Evolutionary conservation across 1,284 basidiomycete genomes (phyloP).

Genomic region (Anthracocystis panici-leucophaei): DNA sequence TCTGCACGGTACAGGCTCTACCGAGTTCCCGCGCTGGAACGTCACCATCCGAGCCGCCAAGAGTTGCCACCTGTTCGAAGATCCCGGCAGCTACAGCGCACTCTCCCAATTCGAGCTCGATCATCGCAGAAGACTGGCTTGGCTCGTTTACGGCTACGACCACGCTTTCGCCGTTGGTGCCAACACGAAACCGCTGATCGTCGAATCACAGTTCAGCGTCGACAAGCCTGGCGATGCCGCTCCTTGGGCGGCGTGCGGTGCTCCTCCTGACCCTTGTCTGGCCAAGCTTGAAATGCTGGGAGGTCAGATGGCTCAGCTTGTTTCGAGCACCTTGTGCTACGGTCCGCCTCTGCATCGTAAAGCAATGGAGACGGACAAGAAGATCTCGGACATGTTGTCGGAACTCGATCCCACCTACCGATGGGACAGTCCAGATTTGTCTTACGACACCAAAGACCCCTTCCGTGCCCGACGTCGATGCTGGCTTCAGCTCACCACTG

Average conservation of each 20-base stretch:
- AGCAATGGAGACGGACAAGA: slow-evolving; percentile 43
- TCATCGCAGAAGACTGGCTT: slow-evolving; percentile 41
- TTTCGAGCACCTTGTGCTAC: slow-evolving; percentile 43
- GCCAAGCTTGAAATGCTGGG: slow-evolving; percentile 39
- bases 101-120: slow-evolving; percentile 29
- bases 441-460: slow-evolving; percentile 36
- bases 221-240: slow-evolving; percentile 42
- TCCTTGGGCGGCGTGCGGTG: slow-evolving; percentile 34
- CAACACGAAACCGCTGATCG: slow-evolving; percentile 44
- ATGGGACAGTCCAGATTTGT: slow-evolving; percentile 33
- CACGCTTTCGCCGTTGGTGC: slow-evolving; percentile 48
- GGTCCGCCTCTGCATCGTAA: slow-evolving; percentile 49
- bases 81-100: slow-evolving; percentile 21
- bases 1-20: slow-evolving; percentile 29
- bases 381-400: slow-evolving; percentile 25
- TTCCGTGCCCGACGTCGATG: slow-evolving; percentile 42
- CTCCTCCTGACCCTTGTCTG: slow-evolving; percentile 37
- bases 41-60: slow-evolving; percentile 44
- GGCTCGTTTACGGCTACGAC: slow-evolving; percentile 55
- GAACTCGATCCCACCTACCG: slow-evolving; percentile 29
- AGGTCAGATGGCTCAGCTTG: slow-evolving; percentile 37
- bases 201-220: slow-evolving; percentile 55
- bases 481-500: slow-evolving; percentile 43
- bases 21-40: slow-evolving; percentile 45
- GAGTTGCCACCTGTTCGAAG: slow-evolving; percentile 41